These are phyloP conservation scores for Jaltomata sinuosa DNA, from an alignment of 257 asterid genomes.

Conservation along the genomic window DNA sequence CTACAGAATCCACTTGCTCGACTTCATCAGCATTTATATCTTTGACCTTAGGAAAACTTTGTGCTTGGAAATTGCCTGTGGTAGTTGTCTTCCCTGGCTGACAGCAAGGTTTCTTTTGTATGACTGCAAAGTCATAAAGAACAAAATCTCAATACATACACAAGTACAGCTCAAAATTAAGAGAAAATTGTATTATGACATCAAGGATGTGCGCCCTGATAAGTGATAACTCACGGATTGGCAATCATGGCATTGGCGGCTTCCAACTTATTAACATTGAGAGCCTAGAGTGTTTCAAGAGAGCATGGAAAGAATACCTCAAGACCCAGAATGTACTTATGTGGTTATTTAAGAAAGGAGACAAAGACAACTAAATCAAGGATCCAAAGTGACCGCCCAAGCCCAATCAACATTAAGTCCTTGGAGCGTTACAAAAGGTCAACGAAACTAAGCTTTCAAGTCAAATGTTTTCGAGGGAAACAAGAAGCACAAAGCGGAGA, in stretches of 20 bases:
- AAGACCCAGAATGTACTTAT: background rate
- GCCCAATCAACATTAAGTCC: background rate
- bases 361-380: background rate
- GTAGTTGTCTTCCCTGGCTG: conserved; percentile 26
- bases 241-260: background rate
- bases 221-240: background rate
- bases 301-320: background rate
- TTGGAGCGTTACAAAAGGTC: background rate
- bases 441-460: background rate
- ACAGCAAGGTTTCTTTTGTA: conserved; percentile 36
- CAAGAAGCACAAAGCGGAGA: background rate
- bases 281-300: background rate
- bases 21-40: conserved; percentile 12
- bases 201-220: background rate
- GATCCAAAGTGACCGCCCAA: background rate
- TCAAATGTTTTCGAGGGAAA: background rate
- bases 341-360: background rate
- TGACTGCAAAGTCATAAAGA: conserved; percentile 23
- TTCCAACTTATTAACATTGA: background rate
- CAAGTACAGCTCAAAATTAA: background rate
- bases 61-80: conserved; percentile 15
- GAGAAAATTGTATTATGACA: background rate
- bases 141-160: background rate
- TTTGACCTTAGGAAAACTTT: conserved; percentile 26
- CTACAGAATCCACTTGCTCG: background rate